Evolutionary conservation across 805 yeast genomes (phyloP), one percentile per base, ranked within the genome.

Genomic region (Kurtzmaniella cleridarum): DNA sequence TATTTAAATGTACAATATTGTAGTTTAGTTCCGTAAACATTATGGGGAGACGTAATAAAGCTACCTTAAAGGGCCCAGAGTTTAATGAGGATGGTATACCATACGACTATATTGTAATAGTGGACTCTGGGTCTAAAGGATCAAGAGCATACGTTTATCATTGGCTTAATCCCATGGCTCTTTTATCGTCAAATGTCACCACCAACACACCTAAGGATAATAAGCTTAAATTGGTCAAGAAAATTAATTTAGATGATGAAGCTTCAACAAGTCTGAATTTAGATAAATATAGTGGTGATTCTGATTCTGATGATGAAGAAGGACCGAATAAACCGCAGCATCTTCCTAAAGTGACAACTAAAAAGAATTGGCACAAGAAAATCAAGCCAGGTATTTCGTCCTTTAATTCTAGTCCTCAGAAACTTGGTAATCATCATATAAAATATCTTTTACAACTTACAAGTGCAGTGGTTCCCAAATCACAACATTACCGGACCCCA

Each of bases 51-150:
- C 5, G 36, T 11, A 36, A 45, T 32, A 39, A 43, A 32, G 47
- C 41, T 18, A 26, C 18, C 12, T 33, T 40, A 3, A 39, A 51
- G 7, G 73, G 72, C 2, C 68, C 71, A 0, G 45, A 71, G 2
- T 52, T 53, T 23, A 68, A 71, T 38, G 48, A 54, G 2, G 53
- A 66, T 2, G 74, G 73, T 2, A 55, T 71, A 1, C 82, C 83
- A 1, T 76, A 73, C 42, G 79, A 80, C 52, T 80, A 79, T 51
- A 72, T 79, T 2, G 69, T 80, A 2, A 66, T 80, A 3, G 71
- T 80, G 2, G 87, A 80, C 54, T 76, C 84, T 1, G 86, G 87
- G 0, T 78, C 84, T 2, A 77, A 71, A 41, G 86, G 86, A 0
- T 73, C 84, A 0, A 54, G 86, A 14, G 84, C 80, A 0, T 77